Percentiles rank a stretch among this genome's conserved stretches.
Conservation (phyloP, 2,329 filamentous ascomycete genomes). For the Aureobasidium leucospermi region DNA sequence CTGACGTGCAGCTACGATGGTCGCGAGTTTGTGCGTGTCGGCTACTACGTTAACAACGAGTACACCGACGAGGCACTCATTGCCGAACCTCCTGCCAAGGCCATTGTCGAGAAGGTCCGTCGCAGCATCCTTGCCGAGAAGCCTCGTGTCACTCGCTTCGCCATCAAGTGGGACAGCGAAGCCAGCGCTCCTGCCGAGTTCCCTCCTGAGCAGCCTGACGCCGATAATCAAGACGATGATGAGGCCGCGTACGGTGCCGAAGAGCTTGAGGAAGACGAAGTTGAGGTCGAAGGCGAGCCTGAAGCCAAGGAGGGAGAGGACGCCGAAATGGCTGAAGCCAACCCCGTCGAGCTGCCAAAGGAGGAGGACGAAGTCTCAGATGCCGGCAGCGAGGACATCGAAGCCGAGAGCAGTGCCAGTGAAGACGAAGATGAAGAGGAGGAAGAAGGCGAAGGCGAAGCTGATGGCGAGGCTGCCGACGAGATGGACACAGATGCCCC, state of each 20-base stretch:
- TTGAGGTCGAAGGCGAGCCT: slow-evolving; percentile 39
- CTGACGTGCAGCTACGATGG: slow-evolving; percentile 95
- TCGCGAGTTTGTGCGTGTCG: slow-evolving; percentile 93
- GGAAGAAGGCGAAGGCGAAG: slow-evolving; percentile 52
- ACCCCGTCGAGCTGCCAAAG: slow-evolving; percentile 43
- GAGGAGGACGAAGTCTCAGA: slow-evolving; percentile 63
- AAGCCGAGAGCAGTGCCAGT: slow-evolving; percentile 67
- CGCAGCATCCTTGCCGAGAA: slow-evolving; percentile 95
- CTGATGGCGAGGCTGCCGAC: slow-evolving; percentile 34
- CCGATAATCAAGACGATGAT: slow-evolving; percentile 77
- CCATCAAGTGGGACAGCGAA: slow-evolving; percentile 99
- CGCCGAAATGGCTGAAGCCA: slow-evolving; percentile 67
- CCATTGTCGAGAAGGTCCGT: slow-evolving; percentile 82
- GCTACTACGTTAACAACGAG: slow-evolving; percentile 99
- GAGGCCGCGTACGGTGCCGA: slow-evolving; percentile 82
- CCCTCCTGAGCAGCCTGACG: slow-evolving; percentile 94
- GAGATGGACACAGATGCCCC: slow-evolving; percentile 20
- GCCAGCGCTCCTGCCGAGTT: slow-evolving; percentile 92
- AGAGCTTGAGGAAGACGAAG: slow-evolving; percentile 60
- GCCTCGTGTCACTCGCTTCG: slow-evolving; percentile 92
- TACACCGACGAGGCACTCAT: slow-evolving; percentile 88
- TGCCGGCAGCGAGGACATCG: slow-evolving; percentile 70
- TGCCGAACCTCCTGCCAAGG: slow-evolving; percentile 84
- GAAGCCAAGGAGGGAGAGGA: slow-evolving; percentile 49
- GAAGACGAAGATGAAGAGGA: slow-evolving; percentile 63